Percentiles rank a stretch among this genome's conserved stretches.
Conservation (phyloP, 108 stramenopile genomes). For the Parietichytrium sp. region DNA sequence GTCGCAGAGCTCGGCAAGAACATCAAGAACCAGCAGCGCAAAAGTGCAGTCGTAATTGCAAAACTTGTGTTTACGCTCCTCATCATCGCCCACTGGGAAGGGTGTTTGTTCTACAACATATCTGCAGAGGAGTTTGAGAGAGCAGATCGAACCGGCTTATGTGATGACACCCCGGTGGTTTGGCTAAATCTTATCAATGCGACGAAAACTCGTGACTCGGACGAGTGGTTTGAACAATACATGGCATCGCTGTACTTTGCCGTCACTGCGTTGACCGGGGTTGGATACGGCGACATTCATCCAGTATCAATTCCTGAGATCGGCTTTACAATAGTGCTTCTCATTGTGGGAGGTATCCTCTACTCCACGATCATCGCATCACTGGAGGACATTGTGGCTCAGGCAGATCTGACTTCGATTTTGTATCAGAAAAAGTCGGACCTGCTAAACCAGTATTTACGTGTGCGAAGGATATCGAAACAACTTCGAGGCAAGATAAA, state of each 20-base stretch:
- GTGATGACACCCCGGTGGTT: no score
- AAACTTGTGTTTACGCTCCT: background rate
- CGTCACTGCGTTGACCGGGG: background rate
- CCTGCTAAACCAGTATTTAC: slow-evolving; percentile 47
- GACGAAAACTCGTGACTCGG: background rate
- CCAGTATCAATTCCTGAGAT: slow-evolving; percentile 56
- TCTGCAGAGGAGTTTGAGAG: background rate
- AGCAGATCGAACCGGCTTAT: background rate
- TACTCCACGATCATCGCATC: slow-evolving; percentile 61
- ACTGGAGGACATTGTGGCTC: slow-evolving; percentile 67
- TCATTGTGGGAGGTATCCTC: slow-evolving; percentile 57
- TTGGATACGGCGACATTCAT: slow-evolving; percentile 55
- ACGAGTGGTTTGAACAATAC: background rate
- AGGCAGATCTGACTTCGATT: slow-evolving; percentile 65
- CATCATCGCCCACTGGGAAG: slow-evolving; percentile 3
- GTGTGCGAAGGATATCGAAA: slow-evolving; percentile 48
- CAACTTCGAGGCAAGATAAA: slow-evolving; percentile 46
- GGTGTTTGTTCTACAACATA: slow-evolving; percentile 1
- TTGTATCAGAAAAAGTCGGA: slow-evolving; percentile 60
- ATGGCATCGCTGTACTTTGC: background rate
- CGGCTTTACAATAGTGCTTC: slow-evolving; percentile 53
- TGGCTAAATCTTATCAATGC: no score
- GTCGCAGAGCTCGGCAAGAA: background rate
- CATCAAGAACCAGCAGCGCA: background rate
- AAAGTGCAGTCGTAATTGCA: background rate